phyloP scores from a whole-genome alignment of 2,329 filamentous ascomycete species.

The Phyllosticta capitalensis region DNA sequence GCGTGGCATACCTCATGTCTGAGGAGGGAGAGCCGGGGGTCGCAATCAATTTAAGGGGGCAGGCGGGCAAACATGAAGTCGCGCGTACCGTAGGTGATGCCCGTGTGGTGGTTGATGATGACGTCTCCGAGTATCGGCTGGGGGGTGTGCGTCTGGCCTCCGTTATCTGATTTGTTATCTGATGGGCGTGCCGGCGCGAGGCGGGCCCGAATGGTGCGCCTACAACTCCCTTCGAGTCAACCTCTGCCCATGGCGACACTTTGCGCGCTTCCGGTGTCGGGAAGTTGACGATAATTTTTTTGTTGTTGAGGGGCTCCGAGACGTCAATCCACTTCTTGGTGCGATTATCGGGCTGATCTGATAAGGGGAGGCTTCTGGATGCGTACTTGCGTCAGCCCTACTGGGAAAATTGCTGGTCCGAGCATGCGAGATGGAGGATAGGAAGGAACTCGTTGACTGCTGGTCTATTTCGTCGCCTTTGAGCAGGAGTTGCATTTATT shows the following conservation, averaged over 20 bases:
- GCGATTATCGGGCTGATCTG: not conserved
- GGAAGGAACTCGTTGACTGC: no score
- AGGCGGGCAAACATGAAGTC: not conserved
- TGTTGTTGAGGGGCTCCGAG: not conserved
- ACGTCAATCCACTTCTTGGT: not conserved
- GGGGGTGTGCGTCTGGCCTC: not conserved
- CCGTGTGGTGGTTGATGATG: slow-evolving; percentile 5
- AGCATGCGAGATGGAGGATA: no score
- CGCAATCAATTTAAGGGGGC: not conserved
- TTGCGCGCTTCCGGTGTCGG: not conserved
- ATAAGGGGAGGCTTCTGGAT: not conserved
- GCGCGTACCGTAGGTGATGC: no score
- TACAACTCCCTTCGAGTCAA: not conserved
- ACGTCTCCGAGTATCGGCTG: slow-evolving; percentile 8
- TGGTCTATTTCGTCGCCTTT: no score
- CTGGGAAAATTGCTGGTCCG: no score
- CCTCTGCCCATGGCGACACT: not conserved
- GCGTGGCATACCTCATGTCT: slow-evolving; percentile 10
- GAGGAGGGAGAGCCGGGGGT: not conserved
- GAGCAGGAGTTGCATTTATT: no score
- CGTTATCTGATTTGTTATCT: not conserved
- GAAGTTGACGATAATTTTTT: not conserved
- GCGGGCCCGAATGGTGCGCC: not conserved
- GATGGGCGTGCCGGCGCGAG: not conserved
- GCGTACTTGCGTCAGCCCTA: not conserved